Conservation (phyloP, 148 eudicot genomes). For the Bassia scoparia region DNA sequence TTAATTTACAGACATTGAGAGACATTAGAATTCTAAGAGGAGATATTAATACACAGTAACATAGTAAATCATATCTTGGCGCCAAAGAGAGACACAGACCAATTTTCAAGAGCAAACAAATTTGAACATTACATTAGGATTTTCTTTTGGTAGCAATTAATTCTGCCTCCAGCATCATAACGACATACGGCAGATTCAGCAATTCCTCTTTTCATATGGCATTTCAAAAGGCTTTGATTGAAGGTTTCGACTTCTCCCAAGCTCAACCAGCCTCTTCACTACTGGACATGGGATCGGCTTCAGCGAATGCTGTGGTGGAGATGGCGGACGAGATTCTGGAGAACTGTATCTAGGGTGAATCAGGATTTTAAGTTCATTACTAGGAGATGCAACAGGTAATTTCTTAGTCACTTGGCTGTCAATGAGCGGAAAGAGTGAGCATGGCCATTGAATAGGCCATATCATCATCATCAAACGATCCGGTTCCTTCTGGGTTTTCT, state of each 20-base stretch:
- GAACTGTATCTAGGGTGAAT: constrained; percentile 33
- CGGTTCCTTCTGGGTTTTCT: constrained; percentile 47
- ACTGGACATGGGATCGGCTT: constrained; percentile 58
- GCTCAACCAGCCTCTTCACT: constrained; percentile 52
- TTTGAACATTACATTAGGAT: background rate
- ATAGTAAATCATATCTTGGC: background rate
- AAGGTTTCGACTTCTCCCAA: constrained; percentile 61
- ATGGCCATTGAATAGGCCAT: constrained; percentile 63
- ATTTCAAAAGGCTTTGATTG: constrained; percentile 66
- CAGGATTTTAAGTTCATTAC: constrained; percentile 30
- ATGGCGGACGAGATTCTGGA: constrained; percentile 62
- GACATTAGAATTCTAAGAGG: no score
- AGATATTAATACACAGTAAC: no score
- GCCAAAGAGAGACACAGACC: background rate
- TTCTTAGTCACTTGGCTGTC: constrained; percentile 44
- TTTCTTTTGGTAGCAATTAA: constrained; percentile 82
- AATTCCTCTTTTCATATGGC: constrained; percentile 68
- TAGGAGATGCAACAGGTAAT: constrained; percentile 36
- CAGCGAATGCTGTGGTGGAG: constrained; percentile 50
- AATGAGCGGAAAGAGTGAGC: constrained; percentile 44
- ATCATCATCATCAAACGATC: constrained; percentile 45
- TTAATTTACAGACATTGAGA: no score
- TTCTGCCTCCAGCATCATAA: constrained; percentile 69
- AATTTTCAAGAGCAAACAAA: background rate
- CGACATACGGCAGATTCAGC: constrained; percentile 65